A percentile compares a stretch with the other conserved stretches of the same genome.
These are phyloP conservation scores for Limtongia smithiae DNA, from an alignment of 805 yeast genomes.

Conservation along the genomic window DNA sequence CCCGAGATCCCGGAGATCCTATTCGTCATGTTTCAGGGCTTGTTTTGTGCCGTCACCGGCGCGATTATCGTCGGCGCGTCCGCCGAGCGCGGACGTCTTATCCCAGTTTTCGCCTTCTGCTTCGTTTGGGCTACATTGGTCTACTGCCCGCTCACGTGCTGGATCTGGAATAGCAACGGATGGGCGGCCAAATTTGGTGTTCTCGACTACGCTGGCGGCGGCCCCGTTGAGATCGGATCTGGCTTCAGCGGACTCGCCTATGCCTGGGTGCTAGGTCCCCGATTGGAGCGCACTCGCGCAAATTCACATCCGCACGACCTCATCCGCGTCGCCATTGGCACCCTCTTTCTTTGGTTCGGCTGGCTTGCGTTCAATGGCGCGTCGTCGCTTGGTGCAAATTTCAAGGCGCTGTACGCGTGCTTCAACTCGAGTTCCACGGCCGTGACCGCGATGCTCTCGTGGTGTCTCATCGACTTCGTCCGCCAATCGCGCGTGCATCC, in stretches of 20 bases:
- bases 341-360: constrained; percentile 83
- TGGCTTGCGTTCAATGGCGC: constrained; percentile 97
- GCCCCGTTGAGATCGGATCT: constrained; percentile 89
- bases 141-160: constrained; percentile 89
- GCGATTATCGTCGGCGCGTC: constrained; percentile 90
- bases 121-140: constrained; percentile 89
- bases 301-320: constrained; percentile 85
- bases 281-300: constrained; percentile 62
- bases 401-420: constrained; percentile 82
- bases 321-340: constrained; percentile 84
- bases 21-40: constrained; percentile 82
- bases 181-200: constrained; percentile 95
- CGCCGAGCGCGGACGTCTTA: constrained; percentile 87
- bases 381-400: constrained; percentile 74
- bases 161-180: constrained; percentile 93
- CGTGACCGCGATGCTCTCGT: constrained; percentile 82
- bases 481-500: constrained; percentile 88
- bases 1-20: constrained; percentile 72
- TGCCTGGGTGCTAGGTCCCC: constrained; percentile 61
- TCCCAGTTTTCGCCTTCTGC: constrained; percentile 77
- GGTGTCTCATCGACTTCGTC: constrained; percentile 88
- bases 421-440: constrained; percentile 90
- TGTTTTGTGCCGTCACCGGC: constrained; percentile 86
- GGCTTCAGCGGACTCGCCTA: constrained; percentile 90
- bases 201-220: constrained; percentile 96